Conservation (phyloP, 306 rosid genomes). For the Vicia faba region DNA sequence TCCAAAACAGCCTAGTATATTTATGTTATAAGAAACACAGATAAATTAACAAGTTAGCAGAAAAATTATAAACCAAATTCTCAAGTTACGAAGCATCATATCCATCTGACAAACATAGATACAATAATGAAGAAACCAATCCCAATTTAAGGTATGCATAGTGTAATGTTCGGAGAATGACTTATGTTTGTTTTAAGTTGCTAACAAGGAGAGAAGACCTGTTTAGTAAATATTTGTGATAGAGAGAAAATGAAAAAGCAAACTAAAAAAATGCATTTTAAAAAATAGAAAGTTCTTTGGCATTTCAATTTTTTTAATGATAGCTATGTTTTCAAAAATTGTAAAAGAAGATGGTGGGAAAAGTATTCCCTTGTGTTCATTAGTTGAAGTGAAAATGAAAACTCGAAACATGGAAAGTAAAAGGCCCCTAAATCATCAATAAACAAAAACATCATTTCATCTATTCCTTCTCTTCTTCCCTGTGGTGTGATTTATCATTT, state of each 20-base stretch:
- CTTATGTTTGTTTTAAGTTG: background rate
- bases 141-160: conserved; percentile 9
- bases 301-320: background rate
- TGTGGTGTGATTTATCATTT: too few species aligned
- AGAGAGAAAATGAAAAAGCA: background rate
- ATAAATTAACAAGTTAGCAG: conserved; percentile 27
- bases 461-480: too few species aligned
- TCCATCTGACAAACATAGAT: conserved; percentile 7
- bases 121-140: conserved; percentile 13
- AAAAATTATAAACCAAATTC: conserved; percentile 10
- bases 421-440: conserved; percentile 6
- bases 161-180: conserved; percentile 8
- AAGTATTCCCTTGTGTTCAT: background rate
- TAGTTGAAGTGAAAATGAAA: background rate
- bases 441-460: conserved; percentile 2
- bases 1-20: conserved; percentile 83
- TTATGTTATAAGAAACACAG: conserved; percentile 22
- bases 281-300: background rate
- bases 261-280: background rate
- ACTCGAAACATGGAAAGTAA: background rate
- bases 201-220: background rate
- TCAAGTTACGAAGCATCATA: background rate
- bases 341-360: background rate
- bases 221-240: background rate
- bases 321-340: background rate